Percentiles rank a stretch among this genome's conserved stretches.
phyloP scores from a whole-genome alignment of 805 yeast genomes.

The Hanseniaspora nectarophila region DNA sequence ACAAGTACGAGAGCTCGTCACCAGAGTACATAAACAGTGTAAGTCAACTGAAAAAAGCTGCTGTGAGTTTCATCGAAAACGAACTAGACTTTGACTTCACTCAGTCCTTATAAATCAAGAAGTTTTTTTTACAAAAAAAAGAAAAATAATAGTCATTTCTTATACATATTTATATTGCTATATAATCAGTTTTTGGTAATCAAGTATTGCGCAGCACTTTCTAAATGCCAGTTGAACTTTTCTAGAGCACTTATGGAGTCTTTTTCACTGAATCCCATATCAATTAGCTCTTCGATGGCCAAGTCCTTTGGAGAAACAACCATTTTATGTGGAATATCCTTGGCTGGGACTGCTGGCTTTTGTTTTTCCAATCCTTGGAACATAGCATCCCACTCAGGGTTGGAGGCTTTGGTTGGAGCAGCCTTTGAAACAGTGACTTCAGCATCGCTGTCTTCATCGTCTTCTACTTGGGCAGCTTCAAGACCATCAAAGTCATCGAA shows the following conservation, averaged over 20 bases:
- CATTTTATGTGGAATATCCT: conserved; percentile 18
- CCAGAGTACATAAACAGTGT: neutral
- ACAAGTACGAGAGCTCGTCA: neutral
- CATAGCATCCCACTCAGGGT: conserved; percentile 88
- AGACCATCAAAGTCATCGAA: conserved; percentile 10
- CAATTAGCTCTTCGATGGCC: conserved; percentile 66
- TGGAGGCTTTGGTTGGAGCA: conserved; percentile 24
- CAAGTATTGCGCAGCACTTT: conserved; percentile 75
- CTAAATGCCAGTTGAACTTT: conserved; percentile 60
- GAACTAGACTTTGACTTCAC: conserved; percentile 3
- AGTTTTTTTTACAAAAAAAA: neutral
- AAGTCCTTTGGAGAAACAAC: conserved; percentile 39
- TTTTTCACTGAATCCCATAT: conserved; percentile 73
- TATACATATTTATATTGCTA: neutral
- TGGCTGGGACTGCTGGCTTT: conserved; percentile 16
- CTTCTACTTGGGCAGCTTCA: conserved; percentile 14
- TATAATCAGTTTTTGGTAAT: neutral
- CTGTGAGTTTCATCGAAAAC: conserved; percentile 2
- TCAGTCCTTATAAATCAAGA: neutral
- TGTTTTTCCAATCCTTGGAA: conserved; percentile 71
- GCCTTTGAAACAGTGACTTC: neutral
- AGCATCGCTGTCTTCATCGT: conserved; percentile 21
- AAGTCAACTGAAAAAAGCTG: neutral
- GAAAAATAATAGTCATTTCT: too few relatives aligned
- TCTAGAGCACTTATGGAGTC: conserved; percentile 60